Conservation (phyloP, 2,329 filamentous ascomycete genomes). For the Pochonia chlamydosporia region DNA sequence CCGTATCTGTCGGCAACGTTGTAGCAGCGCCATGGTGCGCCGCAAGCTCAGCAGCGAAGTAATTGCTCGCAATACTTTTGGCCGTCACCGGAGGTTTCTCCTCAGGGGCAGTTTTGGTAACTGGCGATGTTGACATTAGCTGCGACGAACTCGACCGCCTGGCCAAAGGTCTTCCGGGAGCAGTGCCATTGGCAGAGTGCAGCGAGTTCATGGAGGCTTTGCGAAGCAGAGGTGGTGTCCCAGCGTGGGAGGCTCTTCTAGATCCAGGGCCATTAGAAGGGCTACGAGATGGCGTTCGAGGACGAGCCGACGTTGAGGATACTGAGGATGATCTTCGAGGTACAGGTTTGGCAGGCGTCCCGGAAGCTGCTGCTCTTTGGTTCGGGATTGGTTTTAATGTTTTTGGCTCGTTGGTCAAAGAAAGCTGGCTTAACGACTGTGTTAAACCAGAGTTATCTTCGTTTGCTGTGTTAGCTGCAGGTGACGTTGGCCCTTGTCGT, state of each 20-base stretch:
- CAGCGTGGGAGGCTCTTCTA: slow-evolving; percentile 39
- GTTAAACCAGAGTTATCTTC: slow-evolving; percentile 27
- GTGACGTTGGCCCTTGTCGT: slow-evolving; percentile 3
- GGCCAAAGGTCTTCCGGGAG: slow-evolving; percentile 31
- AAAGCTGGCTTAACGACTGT: slow-evolving; percentile 39
- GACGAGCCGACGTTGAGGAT: slow-evolving; percentile 33
- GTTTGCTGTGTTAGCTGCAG: not conserved
- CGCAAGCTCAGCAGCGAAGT: slow-evolving; percentile 65
- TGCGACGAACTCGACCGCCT: slow-evolving; percentile 44
- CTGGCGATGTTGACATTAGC: slow-evolving; percentile 32
- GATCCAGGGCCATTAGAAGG: slow-evolving; percentile 36
- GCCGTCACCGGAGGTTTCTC: slow-evolving; percentile 39
- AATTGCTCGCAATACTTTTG: slow-evolving; percentile 55
- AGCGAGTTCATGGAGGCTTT: slow-evolving; percentile 55
- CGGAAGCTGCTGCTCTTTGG: slow-evolving; percentile 18
- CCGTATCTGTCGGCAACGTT: slow-evolving; percentile 49
- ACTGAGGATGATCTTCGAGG: slow-evolving; percentile 31
- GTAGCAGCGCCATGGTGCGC: slow-evolving; percentile 47
- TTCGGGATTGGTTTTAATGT: slow-evolving; percentile 15
- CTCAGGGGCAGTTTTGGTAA: slow-evolving; percentile 18
- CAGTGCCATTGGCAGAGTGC: slow-evolving; percentile 39
- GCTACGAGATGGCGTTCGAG: slow-evolving; percentile 33
- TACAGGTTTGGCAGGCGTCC: slow-evolving; percentile 30
- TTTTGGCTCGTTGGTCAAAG: slow-evolving; percentile 29
- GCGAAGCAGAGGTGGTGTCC: slow-evolving; percentile 45